These are phyloP conservation scores for Didymella segeticola DNA, from an alignment of 2,329 filamentous ascomycete genomes.

Conservation along the genomic window DNA sequence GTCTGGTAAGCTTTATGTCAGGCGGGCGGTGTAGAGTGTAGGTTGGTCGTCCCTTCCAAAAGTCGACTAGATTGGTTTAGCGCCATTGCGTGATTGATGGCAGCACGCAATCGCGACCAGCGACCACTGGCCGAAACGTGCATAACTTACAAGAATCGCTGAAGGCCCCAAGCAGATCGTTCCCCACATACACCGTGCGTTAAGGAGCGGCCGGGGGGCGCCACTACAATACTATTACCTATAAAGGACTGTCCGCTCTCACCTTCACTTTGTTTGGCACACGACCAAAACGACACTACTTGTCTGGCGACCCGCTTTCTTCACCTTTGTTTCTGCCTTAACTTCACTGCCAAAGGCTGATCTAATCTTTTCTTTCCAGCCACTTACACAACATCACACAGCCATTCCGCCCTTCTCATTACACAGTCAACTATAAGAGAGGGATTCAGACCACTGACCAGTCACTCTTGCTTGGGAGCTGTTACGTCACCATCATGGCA, in stretches of 20 bases:
- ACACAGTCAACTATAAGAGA: background rate
- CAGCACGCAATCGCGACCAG: constrained; percentile 15
- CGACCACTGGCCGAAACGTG: constrained; percentile 4
- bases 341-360: background rate
- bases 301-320: background rate
- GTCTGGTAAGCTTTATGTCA: constrained; percentile 1
- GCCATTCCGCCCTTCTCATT: background rate
- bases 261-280: constrained; percentile 14
- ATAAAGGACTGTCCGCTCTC: constrained; percentile 25
- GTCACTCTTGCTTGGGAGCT: background rate
- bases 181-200: constrained; percentile 31
- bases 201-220: constrained; percentile 13
- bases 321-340: background rate
- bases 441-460: too few relatives aligned
- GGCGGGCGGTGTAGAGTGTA: constrained; percentile 2
- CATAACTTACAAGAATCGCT: constrained; percentile 6
- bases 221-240: constrained; percentile 10
- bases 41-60: constrained; percentile 7
- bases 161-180: constrained; percentile 15
- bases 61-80: background rate
- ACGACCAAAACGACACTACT: background rate
- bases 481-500: constrained; percentile 28
- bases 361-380: background rate
- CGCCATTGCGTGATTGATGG: constrained; percentile 12
- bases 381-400: background rate